phyloP scores from a whole-genome alignment of 371 early-diverging fungal genomes.

The Lichtheimia corymbifera region DNA sequence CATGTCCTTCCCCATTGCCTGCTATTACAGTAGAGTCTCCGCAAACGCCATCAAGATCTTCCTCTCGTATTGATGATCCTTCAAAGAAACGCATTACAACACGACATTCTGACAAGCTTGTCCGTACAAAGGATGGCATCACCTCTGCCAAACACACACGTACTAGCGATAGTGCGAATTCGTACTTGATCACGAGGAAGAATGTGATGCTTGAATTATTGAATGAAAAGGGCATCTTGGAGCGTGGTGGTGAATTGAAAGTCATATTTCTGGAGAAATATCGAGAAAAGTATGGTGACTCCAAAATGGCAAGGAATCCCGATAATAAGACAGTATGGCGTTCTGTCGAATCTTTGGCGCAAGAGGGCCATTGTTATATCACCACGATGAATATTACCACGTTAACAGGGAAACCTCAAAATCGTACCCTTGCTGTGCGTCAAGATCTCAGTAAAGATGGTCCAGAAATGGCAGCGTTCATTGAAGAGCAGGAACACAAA shows the following conservation, averaged over 20 bases:
- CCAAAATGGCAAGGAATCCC: neutral
- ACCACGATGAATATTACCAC: neutral
- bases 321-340: conserved; percentile 20
- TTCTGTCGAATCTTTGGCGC: conserved; percentile 6
- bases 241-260: conserved; percentile 11
- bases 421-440: conserved; percentile 13
- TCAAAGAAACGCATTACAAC: too few relatives aligned
- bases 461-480: conserved; percentile 16
- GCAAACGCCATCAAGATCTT: too few relatives aligned
- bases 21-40: too few relatives aligned
- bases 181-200: conserved; percentile 26
- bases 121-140: conserved; percentile 5
- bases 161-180: neutral
- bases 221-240: conserved; percentile 18
- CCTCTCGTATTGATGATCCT: too few relatives aligned
- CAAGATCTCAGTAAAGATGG: conserved; percentile 19
- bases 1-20: too few relatives aligned
- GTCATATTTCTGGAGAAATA: neutral
- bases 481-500: conserved; percentile 12
- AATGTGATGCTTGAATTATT: conserved; percentile 18
- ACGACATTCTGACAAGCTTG: neutral
- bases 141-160: neutral
- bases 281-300: conserved; percentile 7
- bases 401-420: conserved; percentile 5
- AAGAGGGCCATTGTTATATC: conserved; percentile 12